Conservation (phyloP, 2,329 filamentous ascomycete species). For the Stemphylium beticola region DNA sequence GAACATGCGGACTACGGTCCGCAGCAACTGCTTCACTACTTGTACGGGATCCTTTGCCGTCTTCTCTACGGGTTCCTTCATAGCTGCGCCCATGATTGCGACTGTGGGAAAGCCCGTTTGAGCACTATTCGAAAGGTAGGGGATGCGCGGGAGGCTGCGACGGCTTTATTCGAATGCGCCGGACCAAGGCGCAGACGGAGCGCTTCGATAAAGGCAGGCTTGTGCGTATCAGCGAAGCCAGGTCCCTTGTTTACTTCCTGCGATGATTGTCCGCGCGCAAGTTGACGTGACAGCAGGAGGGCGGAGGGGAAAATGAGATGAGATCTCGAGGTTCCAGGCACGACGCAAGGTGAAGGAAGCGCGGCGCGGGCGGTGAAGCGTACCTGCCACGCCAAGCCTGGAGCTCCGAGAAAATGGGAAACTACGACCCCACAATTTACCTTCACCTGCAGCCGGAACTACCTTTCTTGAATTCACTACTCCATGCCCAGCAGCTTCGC, state of each 20-base stretch:
- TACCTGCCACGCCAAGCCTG: conserved; percentile 32
- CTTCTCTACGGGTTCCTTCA: conserved; percentile 55
- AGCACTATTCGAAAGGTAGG: neutral
- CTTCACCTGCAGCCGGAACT: conserved; percentile 7
- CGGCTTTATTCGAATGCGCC: conserved; percentile 19
- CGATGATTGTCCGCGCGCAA: conserved; percentile 17
- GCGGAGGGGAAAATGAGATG: conserved; percentile 12
- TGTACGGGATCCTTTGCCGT: conserved; percentile 57
- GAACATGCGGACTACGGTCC: conserved; percentile 84
- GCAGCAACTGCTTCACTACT: conserved; percentile 78
- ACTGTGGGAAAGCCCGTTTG: neutral
- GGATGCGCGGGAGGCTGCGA: neutral
- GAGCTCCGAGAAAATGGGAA: conserved; percentile 28
- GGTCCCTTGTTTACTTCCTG: conserved; percentile 8
- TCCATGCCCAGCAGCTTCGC: conserved; percentile 32
- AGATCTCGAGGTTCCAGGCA: conserved; percentile 7
- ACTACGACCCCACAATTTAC: conserved; percentile 21
- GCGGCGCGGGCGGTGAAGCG: conserved; percentile 29
- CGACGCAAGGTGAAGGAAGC: conserved; percentile 14
- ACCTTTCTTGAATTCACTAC: conserved; percentile 6
- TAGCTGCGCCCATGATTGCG: conserved; percentile 19
- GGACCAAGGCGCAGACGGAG: conserved; percentile 1
- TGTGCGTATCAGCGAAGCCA: neutral
- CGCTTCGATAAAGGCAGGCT: neutral
- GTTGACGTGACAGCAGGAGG: conserved; percentile 19